Conservation (phyloP, 2,329 filamentous ascomycete species). For the Penicillium sp. region DNA sequence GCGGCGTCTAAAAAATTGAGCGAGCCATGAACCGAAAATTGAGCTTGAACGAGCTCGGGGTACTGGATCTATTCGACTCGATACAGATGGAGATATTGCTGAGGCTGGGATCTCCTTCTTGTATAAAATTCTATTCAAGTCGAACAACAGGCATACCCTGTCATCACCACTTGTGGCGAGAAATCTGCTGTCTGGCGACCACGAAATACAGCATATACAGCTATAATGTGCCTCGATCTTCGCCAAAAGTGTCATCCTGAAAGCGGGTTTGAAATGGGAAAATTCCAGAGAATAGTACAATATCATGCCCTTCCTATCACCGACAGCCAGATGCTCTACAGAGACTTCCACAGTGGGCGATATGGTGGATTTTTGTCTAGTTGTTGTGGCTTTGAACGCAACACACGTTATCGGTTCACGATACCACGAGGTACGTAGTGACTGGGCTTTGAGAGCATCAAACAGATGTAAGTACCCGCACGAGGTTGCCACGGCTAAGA, state of each 20-base stretch:
- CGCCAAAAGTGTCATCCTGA: constrained; percentile 58
- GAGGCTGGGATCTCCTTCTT: neutral
- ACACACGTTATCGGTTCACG: constrained; percentile 72
- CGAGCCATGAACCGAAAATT: constrained; percentile 17
- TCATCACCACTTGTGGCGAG: constrained; percentile 93
- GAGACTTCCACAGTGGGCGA: constrained; percentile 50
- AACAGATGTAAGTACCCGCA: constrained; percentile 73
- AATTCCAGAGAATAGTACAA: constrained; percentile 92
- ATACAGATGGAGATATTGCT: neutral
- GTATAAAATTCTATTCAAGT: constrained; percentile 49
- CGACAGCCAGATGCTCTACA: constrained; percentile 80
- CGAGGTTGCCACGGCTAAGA: constrained; percentile 79
- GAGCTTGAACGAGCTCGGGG: constrained; percentile 22
- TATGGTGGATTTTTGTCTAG: constrained; percentile 48
- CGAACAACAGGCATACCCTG: constrained; percentile 80
- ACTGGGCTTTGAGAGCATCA: constrained; percentile 62
- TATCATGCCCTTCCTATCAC: constrained; percentile 76
- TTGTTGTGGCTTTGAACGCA: constrained; percentile 67
- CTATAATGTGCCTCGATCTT: constrained; percentile 76
- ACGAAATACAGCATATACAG: constrained; percentile 89
- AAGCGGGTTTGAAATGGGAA: constrained; percentile 58
- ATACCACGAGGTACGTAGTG: constrained; percentile 72
- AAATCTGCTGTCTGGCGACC: constrained; percentile 69
- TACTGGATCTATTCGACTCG: neutral
- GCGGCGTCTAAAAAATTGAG: constrained; percentile 18